A percentile compares a stretch with the other conserved stretches of the same genome.
Conservation (phyloP, 352 stramenopile genomes). For the Pythium phragmitis region DNA sequence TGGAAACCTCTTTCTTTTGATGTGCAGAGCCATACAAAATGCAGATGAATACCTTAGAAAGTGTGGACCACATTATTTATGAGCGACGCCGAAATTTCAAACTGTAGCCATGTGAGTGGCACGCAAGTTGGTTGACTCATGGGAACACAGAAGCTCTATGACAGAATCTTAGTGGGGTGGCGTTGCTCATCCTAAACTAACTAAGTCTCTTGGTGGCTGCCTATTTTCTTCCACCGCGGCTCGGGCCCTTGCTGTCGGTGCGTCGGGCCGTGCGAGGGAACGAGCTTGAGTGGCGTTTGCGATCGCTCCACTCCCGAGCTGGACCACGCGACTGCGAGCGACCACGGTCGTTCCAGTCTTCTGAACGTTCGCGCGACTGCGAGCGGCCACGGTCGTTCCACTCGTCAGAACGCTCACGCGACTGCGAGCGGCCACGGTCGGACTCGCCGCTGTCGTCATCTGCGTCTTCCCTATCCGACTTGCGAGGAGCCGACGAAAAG, state of each 20-base stretch:
- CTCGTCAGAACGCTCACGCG: not conserved
- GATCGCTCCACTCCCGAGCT: not conserved
- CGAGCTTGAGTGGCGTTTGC: conserved; percentile 5
- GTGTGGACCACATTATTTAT: conserved; percentile 4
- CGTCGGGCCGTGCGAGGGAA: not conserved
- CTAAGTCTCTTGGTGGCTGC: not conserved
- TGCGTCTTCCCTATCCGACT: not conserved
- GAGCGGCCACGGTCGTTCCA: not conserved
- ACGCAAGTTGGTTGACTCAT: not conserved
- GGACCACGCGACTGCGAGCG: not conserved
- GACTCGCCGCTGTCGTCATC: not conserved
- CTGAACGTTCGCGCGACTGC: not conserved
- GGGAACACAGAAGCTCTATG: conserved; percentile 2
- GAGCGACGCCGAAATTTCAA: not conserved
- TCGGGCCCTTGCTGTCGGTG: not conserved
- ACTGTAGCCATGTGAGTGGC: conserved; percentile 8
- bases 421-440: conserved; percentile 1
- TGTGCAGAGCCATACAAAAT: conserved; percentile 4
- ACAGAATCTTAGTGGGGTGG: not conserved
- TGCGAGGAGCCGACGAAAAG: not conserved
- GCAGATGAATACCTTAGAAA: not conserved
- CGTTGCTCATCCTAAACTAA: no score
- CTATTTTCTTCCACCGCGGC: conserved; percentile 9
- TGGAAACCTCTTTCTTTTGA: conserved; percentile 1
- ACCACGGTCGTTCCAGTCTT: not conserved